phyloP scores from a whole-genome alignment of 2,329 filamentous ascomycete genomes.

The Mycosphaerella arachidis region DNA sequence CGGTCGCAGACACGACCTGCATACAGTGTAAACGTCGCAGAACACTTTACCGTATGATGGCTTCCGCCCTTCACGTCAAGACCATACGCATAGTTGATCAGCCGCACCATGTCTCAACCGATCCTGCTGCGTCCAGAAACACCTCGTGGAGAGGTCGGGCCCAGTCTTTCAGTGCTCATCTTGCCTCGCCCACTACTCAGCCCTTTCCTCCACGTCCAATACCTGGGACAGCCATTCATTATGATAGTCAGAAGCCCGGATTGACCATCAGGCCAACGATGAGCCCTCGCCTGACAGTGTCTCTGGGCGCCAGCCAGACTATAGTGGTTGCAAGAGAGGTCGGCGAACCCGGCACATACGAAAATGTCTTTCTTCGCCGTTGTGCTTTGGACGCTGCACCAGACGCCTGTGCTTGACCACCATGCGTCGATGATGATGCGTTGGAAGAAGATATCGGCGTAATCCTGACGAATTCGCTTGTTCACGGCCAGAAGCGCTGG shows the following conservation, averaged over 20 bases:
- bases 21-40: neutral
- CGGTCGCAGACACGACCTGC: neutral
- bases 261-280: neutral
- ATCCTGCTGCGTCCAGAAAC: neutral
- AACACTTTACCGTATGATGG: neutral
- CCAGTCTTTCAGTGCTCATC: neutral
- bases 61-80: neutral
- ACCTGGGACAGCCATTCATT: slow-evolving; percentile 1
- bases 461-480: slow-evolving; percentile 11
- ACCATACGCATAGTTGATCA: neutral
- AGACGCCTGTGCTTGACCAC: slow-evolving; percentile 11
- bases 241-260: slow-evolving; percentile 10
- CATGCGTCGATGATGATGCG: slow-evolving; percentile 8
- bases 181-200: neutral
- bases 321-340: slow-evolving; percentile 8
- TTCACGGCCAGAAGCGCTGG: slow-evolving; percentile 10
- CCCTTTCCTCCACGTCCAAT: slow-evolving; percentile 4
- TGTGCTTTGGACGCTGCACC: slow-evolving; percentile 8
- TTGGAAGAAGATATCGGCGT: slow-evolving; percentile 12
- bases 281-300: slow-evolving; percentile 7
- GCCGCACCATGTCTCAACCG: neutral
- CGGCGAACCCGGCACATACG: slow-evolving; percentile 5
- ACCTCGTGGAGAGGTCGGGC: neutral
- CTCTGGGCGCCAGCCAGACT: slow-evolving; percentile 16
- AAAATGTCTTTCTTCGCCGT: slow-evolving; percentile 10